Evolutionary conservation across 768 basidiomycete species (phyloP), one percentile per base, ranked within the genome.

Genomic region (Cubamyces lactineus): DNA sequence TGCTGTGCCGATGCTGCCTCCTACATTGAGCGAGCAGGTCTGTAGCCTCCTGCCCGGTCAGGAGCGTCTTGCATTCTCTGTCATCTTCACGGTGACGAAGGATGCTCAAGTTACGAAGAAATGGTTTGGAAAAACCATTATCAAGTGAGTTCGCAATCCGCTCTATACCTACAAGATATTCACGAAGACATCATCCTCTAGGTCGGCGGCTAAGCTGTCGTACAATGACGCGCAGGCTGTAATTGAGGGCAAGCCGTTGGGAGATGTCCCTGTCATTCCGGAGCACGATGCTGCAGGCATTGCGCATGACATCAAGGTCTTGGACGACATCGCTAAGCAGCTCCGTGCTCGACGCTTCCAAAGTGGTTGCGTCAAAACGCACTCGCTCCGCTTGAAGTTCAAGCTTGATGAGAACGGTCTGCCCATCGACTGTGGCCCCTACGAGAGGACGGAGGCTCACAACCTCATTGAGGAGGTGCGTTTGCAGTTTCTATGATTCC

Each of bases 1-100:
- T 57, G 87, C 90, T 21, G 96, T 98, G 13, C 96, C 96, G 1
- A 99, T 99, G 97, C 80, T 99, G 9, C 97, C 97, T 2, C 94
- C 94, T 26, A 81, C 88, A n/a, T 79, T 99, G 46, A 92, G 89
- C 70, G 96, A 98, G 74, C 87, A 95, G 68, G 81, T 96, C 15
- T 99, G 97, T 78, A 96, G 93, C 76, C 83, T 99, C 57, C 81
- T 86, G 60, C 94, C 95, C 5, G 91, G 89, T 11, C 82, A 86
- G 62, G 97, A 99, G 58, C 88, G 96, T 53, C 84, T 99, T 30
- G 86, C 96, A 2, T 97, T 98, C 80, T 92, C 94, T 5, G 85
- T 89, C 59, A 74, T 95, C 69, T 94, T 97, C 73, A 96, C 90
- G 3, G 82, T 98, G 77, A 87, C 87, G 48, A 77, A 84, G 52